Conservation (phyloP, 2,329 filamentous ascomycete genomes). For the Epichloe brachyelytri region DNA sequence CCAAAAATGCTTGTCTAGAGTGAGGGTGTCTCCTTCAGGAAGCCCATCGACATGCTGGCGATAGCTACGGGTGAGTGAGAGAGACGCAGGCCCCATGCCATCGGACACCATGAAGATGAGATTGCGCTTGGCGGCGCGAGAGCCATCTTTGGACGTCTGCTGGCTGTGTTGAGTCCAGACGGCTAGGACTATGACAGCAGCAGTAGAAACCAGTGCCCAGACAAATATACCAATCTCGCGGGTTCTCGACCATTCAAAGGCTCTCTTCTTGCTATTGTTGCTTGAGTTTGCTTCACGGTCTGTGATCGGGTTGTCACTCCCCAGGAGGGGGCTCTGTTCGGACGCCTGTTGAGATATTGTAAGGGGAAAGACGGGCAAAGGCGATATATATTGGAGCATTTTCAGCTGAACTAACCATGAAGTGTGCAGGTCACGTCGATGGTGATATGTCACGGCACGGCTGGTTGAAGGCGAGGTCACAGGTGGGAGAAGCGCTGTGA, state of each 20-base stretch:
- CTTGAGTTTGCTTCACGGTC: conserved; percentile 60
- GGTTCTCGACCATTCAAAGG: conserved; percentile 36
- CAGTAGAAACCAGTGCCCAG: conserved; percentile 4
- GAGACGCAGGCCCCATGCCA: conserved; percentile 90
- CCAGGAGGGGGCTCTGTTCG: conserved; percentile 4
- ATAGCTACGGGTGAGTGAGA: conserved; percentile 77
- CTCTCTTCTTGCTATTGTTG: conserved; percentile 71
- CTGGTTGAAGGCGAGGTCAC: no score
- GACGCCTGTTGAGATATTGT: conserved; percentile 1
- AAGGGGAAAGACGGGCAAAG: not conserved
- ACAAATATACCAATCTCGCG: conserved; percentile 6
- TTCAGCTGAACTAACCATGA: not conserved
- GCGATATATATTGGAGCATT: not conserved
- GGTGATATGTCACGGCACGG: no score
- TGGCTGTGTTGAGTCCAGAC: conserved; percentile 65
- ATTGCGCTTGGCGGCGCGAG: conserved; percentile 62
- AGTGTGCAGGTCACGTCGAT: not conserved
- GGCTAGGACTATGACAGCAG: conserved; percentile 3
- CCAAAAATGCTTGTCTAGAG: conserved; percentile 79
- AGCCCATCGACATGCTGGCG: conserved; percentile 64
- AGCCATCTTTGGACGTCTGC: conserved; percentile 24
- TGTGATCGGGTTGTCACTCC: not conserved
- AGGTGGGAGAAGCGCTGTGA: no score
- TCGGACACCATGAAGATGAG: conserved; percentile 98
- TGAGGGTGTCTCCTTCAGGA: conserved; percentile 61